Base-by-base conservation (phyloP, 305 asterid species). In the Solanum hybrid region DNA sequence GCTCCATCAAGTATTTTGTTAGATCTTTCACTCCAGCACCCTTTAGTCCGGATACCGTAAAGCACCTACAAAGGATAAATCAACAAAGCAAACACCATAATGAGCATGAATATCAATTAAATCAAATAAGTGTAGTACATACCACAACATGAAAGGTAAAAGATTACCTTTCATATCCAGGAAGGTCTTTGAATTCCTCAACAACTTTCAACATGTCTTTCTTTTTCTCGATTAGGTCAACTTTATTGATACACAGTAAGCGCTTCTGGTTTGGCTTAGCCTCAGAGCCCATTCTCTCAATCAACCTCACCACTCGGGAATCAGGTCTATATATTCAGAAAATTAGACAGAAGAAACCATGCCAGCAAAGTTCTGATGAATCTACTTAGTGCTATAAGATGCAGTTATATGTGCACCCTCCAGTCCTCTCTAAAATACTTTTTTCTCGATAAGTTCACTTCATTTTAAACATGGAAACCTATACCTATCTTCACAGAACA, bases 251-350 rank as follows among this genome's bases (percentile, higher is more conserved):
- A 91, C 99, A 97, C 90, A 96, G 89, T 37, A 97, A 91, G 26
- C 98, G 97, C 93, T 94, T 97, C 94, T 97, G 99, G 79, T 88
- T 92, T 88, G 96, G 89, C 87, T 87, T 92, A 86, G 88, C 90
- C 35, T 92, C 93, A 66, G 98, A 93, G 89, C 99, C 99, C 99
- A 97, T 94, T 91, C 98, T 93, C 90, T 96, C 92, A 27, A 97
- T 94, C 96, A 97, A 93, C 92, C 97, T 95, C 94, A 95, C 96
- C 80, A 97, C 99, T 93, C 99, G 96, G 78, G 98, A 92, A 92
- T 97, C 99, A 87, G 98, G 98, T 89, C 99, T 97, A 90, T 79
- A 90, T 66, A 90, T 76, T 32, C 27, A 24, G 10, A 69, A 38
- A 75, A 29, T 29, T 78, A 89, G 85, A 51, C 79, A 27, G 20